Percentiles rank a stretch among this genome's conserved stretches.
These are phyloP conservation scores for Carallia pectinifolia DNA, from an alignment of 345 rosid genomes.

Conservation along the genomic window DNA sequence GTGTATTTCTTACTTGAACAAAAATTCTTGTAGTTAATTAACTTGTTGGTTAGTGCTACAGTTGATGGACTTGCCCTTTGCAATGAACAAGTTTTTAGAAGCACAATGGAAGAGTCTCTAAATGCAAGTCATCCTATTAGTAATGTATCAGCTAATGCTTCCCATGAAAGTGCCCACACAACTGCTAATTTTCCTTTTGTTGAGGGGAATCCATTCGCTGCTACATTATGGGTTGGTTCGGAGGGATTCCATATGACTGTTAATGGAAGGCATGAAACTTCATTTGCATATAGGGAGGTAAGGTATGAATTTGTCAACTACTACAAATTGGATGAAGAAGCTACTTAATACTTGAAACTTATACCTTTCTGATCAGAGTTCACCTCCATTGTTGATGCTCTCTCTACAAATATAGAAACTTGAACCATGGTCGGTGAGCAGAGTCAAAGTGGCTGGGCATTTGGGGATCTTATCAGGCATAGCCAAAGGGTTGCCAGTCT, in stretches of 20 bases:
- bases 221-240: slow-evolving; percentile 74
- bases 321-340: slow-evolving; percentile 11
- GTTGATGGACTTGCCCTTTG: slow-evolving; percentile 82
- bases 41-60: slow-evolving; percentile 31
- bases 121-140: slow-evolving; percentile 35
- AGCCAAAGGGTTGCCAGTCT: slow-evolving; percentile 74
- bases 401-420: slow-evolving; percentile 53
- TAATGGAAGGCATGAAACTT: slow-evolving; percentile 84
- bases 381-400: slow-evolving; percentile 1
- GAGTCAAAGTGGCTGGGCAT: slow-evolving; percentile 61
- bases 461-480: slow-evolving; percentile 55
- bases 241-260: slow-evolving; percentile 92
- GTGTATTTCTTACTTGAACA: neutral
- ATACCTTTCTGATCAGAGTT: slow-evolving; percentile 7
- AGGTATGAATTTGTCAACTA: slow-evolving; percentile 23
- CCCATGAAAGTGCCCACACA: slow-evolving; percentile 40
- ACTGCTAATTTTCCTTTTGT: slow-evolving; percentile 68
- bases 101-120: slow-evolving; percentile 41
- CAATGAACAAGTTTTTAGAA: slow-evolving; percentile 60
- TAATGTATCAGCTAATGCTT: slow-evolving; percentile 32
- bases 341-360: neutral
- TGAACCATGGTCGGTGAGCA: slow-evolving; percentile 72
- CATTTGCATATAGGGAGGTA: slow-evolving; percentile 81
- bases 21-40: slow-evolving; percentile 11
- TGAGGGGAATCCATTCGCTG: slow-evolving; percentile 69